Conservation (phyloP, 2,329 filamentous ascomycete species). For the Thielaviopsis populi region DNA sequence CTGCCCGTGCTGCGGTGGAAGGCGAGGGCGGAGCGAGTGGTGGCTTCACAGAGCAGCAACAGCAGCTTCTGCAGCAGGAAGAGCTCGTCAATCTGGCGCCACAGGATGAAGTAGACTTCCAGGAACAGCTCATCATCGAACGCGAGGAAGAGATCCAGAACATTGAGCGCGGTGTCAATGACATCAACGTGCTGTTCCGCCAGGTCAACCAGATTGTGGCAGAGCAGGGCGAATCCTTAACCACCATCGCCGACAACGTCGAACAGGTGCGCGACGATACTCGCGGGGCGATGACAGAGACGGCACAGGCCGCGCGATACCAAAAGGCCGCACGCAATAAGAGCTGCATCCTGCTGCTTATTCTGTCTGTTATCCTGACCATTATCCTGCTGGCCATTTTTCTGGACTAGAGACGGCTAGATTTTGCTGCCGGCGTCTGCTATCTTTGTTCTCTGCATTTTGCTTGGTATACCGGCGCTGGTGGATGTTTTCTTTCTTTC, state of each 20-base stretch:
- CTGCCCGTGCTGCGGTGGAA: slow-evolving; percentile 67
- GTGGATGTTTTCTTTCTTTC: slow-evolving; percentile 15
- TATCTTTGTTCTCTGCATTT: slow-evolving; percentile 18
- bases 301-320: slow-evolving; percentile 73
- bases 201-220: slow-evolving; percentile 96
- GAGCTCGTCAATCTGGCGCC: slow-evolving; percentile 69
- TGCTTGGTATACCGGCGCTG: slow-evolving; percentile 20
- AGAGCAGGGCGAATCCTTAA: slow-evolving; percentile 80
- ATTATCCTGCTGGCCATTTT: slow-evolving; percentile 81
- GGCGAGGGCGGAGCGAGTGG: slow-evolving; percentile 29
- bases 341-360: slow-evolving; percentile 79
- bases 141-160: slow-evolving; percentile 93
- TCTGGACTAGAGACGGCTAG: slow-evolving; percentile 40
- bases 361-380: slow-evolving; percentile 74
- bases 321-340: slow-evolving; percentile 93
- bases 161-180: slow-evolving; percentile 90
- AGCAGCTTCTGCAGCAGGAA: slow-evolving; percentile 49
- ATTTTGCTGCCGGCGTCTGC: not conserved
- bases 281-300: slow-evolving; percentile 68
- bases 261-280: slow-evolving; percentile 70
- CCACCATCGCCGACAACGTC: slow-evolving; percentile 79
- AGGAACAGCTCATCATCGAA: slow-evolving; percentile 88
- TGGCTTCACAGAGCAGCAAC: slow-evolving; percentile 10
- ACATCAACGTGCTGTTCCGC: slow-evolving; percentile 90
- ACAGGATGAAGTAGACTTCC: slow-evolving; percentile 94